phyloP scores from a whole-genome alignment of 441 rosid species.

The Rhodomyrtus psidioides region DNA sequence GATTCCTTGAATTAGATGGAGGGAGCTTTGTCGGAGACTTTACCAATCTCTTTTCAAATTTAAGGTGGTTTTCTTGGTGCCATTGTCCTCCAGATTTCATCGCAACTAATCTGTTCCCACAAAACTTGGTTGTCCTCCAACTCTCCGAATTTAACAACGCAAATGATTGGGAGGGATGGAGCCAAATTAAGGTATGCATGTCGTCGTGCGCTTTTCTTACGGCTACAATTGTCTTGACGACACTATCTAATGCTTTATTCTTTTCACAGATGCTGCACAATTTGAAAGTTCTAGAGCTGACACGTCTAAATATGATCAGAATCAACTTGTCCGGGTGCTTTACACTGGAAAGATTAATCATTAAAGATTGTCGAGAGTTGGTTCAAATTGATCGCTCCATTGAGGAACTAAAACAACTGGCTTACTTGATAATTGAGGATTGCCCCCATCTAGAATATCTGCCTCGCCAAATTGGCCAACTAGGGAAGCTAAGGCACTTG shows the following conservation, averaged over 20 bases:
- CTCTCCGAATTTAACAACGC: not conserved
- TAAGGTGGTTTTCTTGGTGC: not conserved
- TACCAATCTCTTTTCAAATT: not conserved
- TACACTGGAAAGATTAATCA: not conserved
- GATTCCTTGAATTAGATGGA: not conserved
- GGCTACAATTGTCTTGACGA: not conserved
- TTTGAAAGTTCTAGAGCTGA: not conserved
- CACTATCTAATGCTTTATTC: not conserved
- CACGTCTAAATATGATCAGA: not conserved
- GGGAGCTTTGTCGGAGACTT: not conserved
- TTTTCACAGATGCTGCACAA: not conserved
- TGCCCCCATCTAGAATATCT: fast-evolving
- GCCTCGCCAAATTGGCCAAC: not conserved
- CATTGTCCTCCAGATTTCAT: not conserved
- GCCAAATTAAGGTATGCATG: not conserved
- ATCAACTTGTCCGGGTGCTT: not conserved
- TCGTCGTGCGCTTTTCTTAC: fast-evolving
- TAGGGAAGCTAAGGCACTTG: not conserved
- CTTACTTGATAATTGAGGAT: not conserved
- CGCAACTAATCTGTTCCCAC: not conserved
- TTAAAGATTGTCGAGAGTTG: not conserved
- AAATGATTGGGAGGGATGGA: not conserved
- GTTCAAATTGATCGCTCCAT: not conserved
- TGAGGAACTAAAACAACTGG: not conserved
- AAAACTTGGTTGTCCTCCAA: not conserved